phyloP scores from a whole-genome alignment of 805 yeast genomes.

The Hanseniaspora lindneri region DNA sequence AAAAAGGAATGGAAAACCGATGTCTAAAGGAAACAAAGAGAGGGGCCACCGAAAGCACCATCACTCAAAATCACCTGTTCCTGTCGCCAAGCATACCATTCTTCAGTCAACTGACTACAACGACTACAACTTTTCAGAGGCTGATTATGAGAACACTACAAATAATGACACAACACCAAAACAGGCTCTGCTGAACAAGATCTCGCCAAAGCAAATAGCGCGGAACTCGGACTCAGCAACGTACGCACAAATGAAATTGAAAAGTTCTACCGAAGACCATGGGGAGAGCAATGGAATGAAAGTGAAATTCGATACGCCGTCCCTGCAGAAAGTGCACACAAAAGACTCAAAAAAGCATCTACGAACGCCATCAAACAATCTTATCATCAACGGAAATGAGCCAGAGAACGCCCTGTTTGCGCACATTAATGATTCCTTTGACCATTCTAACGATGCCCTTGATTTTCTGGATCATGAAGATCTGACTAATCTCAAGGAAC shows the following conservation, averaged over 20 bases:
- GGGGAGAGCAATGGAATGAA: not conserved
- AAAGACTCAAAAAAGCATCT: not conserved
- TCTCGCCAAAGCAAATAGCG: no score
- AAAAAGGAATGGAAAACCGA: not conserved
- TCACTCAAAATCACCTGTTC: not conserved
- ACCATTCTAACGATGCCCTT: not conserved
- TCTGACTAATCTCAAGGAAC: slow-evolving; percentile 11
- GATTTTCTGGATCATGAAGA: slow-evolving; percentile 10
- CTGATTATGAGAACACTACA: slow-evolving; percentile 14
- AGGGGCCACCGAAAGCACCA: not conserved
- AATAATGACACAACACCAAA: slow-evolving; percentile 11
- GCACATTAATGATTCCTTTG: not conserved
- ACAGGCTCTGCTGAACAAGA: not conserved
- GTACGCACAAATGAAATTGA: no score
- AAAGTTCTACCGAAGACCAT: not conserved
- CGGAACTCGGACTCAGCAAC: no score
- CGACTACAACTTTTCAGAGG: slow-evolving; percentile 15
- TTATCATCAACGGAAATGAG: not conserved
- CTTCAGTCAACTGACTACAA: slow-evolving; percentile 2
- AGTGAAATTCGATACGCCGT: slow-evolving; percentile 3
- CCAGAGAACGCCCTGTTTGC: not conserved
- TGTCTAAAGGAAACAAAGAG: not conserved
- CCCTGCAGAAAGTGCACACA: not conserved
- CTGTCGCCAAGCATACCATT: not conserved
- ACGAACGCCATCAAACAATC: not conserved